phyloP scores from a whole-genome alignment of 495 filamentous ascomycete species.

The Neurospora pannonica region DNA sequence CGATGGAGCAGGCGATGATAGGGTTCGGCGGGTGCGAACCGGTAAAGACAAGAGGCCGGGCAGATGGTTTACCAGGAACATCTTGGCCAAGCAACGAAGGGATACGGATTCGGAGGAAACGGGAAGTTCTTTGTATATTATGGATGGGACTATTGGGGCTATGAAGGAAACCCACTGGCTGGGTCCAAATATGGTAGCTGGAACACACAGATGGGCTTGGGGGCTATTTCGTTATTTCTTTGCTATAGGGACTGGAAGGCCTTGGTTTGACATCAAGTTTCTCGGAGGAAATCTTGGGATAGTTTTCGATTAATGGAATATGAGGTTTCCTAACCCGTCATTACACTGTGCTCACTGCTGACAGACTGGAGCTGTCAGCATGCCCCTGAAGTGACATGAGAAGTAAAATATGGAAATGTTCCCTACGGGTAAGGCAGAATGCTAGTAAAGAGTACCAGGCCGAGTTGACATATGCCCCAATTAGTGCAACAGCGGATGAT shows the following conservation, averaged over 20 bases:
- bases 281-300: neutral
- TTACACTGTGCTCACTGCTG: neutral
- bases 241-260: neutral
- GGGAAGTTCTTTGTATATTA: neutral
- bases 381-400: neutral
- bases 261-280: neutral
- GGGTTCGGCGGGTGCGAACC: neutral
- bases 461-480: neutral
- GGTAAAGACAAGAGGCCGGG: neutral
- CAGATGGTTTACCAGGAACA: neutral
- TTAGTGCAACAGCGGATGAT: neutral
- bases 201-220: neutral
- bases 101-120: neutral
- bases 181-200: neutral
- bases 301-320: neutral
- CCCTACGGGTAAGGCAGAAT: neutral
- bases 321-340: neutral
- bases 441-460: neutral
- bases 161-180: neutral
- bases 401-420: neutral
- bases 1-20: neutral
- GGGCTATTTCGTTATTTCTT: neutral
- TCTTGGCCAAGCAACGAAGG: neutral
- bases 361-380: neutral
- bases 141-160: neutral